Base-by-base conservation (phyloP, 2,329 filamentous ascomycete species). In the Paramyrothecium roridum region DNA sequence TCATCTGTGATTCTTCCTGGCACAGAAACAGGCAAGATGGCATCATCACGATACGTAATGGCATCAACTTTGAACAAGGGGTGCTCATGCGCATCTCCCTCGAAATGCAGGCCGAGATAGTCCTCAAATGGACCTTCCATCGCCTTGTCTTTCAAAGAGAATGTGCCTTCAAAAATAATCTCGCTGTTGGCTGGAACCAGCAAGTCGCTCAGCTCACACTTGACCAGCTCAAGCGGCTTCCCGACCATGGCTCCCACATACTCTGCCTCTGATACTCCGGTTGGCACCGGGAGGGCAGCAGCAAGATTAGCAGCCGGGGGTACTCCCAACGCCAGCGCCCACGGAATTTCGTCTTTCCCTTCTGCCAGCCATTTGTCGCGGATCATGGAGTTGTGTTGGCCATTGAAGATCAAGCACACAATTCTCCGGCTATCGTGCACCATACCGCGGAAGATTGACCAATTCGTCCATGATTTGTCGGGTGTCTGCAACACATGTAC, bases 301-400 rank as follows among this genome's bases (percentile, higher is more conserved):
- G 76, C 78, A 71, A 83, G 78, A 49, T 77, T 76, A 2, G 78
- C 79, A 0, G 75, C 76, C 0, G 80, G 80, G 0, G 80, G 80
- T 0, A 78, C 80, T 6, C 80, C 80, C 37, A 82, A 73, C 0
- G 68, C 73, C 16, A 80, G 54, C 1, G 76, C 75, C 74, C 74
- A 82, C 0, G 79, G 56, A 23, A 52, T 57, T n/a, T 57, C 50
- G 6, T 48, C 47, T 22, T 71, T 69, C 3, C 75, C 75, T n/a
- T 70, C 66, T 51, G 75, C 68, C 58, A 73, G 72, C 78, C 77
- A 81, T 70, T 71, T 70, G 53, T 79, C 64, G 21, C 72, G 68
- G 26, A 81, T 79, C 46, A 73, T 67, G 63, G 70, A 74, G 56
- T 76, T 73, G 59, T 82, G 77, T 62, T 81, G 77, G 0, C 71